phyloP scores from a whole-genome alignment of 2,329 filamentous ascomycete genomes.

The Fusarium zealandicum region DNA sequence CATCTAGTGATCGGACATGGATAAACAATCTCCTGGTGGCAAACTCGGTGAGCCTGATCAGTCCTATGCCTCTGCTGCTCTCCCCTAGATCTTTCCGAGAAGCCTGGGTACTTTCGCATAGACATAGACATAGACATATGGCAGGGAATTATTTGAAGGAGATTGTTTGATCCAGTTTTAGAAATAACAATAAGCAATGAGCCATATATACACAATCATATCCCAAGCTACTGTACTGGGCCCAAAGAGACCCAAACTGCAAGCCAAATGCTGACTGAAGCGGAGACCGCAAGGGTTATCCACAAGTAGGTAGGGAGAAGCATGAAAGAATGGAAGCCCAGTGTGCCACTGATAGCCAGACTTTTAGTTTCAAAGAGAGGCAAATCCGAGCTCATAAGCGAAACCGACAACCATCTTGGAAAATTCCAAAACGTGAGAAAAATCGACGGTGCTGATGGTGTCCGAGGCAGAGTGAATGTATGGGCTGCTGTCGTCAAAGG shows the following conservation, averaged over 20 bases:
- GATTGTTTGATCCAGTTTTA: too few species aligned
- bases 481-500: constrained; percentile 67
- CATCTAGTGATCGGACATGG: constrained; percentile 59
- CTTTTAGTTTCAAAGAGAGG: constrained; percentile 16
- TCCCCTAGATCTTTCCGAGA: too few species aligned
- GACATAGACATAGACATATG: too few species aligned
- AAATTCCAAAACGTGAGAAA: constrained; percentile 71
- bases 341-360: neutral
- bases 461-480: constrained; percentile 79
- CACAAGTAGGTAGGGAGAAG: neutral
- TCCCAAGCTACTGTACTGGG: too few species aligned
- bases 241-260: too few species aligned
- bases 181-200: too few species aligned
- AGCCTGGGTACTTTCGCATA: too few species aligned
- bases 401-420: constrained; percentile 59
- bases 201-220: too few species aligned
- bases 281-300: too few species aligned
- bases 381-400: constrained; percentile 63
- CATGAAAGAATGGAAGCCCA: neutral
- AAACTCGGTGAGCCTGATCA: constrained; percentile 56
- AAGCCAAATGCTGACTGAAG: too few species aligned
- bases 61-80: constrained; percentile 47
- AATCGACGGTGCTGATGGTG: constrained; percentile 72
- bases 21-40: constrained; percentile 53
- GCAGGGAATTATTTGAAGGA: too few species aligned